These are phyloP conservation scores for Schrenkiella parvula DNA, from an alignment of 345 rosid species.

Conservation along the genomic window DNA sequence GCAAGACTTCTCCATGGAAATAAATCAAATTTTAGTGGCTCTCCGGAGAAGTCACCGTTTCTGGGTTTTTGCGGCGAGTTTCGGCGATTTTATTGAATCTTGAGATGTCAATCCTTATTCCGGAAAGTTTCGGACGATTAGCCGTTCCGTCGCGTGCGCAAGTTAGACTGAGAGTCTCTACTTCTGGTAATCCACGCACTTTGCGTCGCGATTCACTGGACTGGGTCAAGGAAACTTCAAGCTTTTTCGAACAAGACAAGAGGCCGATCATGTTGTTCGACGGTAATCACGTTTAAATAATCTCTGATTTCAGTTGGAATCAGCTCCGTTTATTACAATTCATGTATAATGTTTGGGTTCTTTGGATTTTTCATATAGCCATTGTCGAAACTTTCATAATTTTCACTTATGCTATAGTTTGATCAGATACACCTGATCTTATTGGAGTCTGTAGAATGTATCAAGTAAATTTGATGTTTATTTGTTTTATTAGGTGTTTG, in stretches of 20 bases:
- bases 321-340: background rate
- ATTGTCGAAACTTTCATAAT: background rate
- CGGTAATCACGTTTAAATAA: constrained; percentile 37
- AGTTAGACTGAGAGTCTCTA: constrained; percentile 26
- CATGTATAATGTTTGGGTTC: background rate
- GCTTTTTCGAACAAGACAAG: constrained; percentile 65
- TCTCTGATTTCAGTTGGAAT: background rate
- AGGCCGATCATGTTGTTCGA: constrained; percentile 91
- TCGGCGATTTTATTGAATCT: background rate
- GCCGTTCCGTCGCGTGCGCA: constrained; percentile 14
- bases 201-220: constrained; percentile 34
- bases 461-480: background rate
- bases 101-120: constrained; percentile 45
- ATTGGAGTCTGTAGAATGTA: background rate
- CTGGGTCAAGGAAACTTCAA: constrained; percentile 56
- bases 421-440: background rate
- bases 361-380: background rate
- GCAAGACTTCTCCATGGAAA: too few species aligned
- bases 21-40: background rate
- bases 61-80: background rate
- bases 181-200: constrained; percentile 39
- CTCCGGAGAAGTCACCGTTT: background rate
- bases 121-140: constrained; percentile 36
- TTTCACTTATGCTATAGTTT: background rate
- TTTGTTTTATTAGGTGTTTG: constrained; percentile 54